Percentiles rank a stretch among this genome's conserved stretches.
Conservation (phyloP, 768 basidiomycete species). For the Cubamyces sp. region DNA sequence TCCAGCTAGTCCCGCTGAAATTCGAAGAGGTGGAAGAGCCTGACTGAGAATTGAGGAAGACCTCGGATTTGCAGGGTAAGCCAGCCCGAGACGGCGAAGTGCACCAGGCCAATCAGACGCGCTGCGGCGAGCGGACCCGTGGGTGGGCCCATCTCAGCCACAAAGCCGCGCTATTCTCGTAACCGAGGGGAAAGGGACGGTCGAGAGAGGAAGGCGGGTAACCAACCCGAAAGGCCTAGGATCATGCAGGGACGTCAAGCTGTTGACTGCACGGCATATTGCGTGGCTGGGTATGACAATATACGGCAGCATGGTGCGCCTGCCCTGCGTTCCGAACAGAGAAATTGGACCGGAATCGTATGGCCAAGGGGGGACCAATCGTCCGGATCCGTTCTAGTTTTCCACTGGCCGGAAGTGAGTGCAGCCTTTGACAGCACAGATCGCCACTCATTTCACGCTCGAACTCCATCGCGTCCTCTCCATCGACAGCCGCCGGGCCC, state of each 20-base stretch:
- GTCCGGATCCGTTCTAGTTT: constrained; percentile 2
- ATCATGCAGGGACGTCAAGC: constrained; percentile 12
- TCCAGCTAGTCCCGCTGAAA: too few species aligned
- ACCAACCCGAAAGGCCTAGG: background rate
- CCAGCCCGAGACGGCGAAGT: too few species aligned
- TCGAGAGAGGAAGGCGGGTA: background rate
- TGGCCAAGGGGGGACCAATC: constrained; percentile 6
- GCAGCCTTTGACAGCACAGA: constrained; percentile 11
- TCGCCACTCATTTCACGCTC: constrained; percentile 17
- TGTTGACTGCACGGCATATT: constrained; percentile 7
- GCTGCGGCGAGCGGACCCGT: too few species aligned
- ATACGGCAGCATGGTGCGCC: background rate
- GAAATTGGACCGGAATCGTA: background rate
- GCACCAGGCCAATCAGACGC: too few species aligned
- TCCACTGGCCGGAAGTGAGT: background rate
- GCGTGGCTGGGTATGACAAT: background rate
- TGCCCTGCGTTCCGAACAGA: constrained; percentile 12
- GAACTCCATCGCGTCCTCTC: background rate
- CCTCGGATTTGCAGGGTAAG: too few species aligned
- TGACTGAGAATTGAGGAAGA: too few species aligned
- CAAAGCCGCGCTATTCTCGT: constrained; percentile 2
- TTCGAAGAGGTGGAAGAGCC: too few species aligned
- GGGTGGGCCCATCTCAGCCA: background rate
- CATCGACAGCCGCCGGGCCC: background rate
- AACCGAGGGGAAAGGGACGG: background rate